Percentiles rank a stretch among this genome's conserved stretches.
phyloP scores from a whole-genome alignment of 1,284 basidiomycete species.

The Testicularia cyperi region DNA sequence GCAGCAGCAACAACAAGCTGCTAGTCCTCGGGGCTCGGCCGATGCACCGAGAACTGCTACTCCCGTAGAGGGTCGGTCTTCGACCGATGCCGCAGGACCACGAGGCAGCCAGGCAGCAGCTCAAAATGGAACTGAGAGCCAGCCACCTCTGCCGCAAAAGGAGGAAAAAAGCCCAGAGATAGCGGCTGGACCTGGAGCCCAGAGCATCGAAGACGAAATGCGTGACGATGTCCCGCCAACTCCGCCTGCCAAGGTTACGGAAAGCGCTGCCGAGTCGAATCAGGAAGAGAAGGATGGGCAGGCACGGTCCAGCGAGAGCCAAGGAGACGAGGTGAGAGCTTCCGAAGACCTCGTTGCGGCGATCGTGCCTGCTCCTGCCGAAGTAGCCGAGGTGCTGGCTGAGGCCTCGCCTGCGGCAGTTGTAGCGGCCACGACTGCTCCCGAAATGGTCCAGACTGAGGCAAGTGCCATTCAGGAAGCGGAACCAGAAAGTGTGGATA shows the following conservation, averaged over 20 bases:
- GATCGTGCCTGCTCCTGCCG: conserved; percentile 16
- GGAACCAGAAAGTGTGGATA: no score
- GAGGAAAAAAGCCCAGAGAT: background rate
- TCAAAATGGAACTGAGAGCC: conserved; percentile 5
- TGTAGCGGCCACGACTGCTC: background rate
- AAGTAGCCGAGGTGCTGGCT: conserved; percentile 6
- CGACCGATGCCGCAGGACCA: conserved; percentile 19
- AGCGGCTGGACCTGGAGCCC: conserved; percentile 2
- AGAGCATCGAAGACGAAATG: conserved; percentile 22
- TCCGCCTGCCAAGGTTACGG: conserved; percentile 13
- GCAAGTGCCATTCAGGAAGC: no score
- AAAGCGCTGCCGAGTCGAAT: background rate
- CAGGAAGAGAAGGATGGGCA: background rate
- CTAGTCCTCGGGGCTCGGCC: conserved; percentile 18
- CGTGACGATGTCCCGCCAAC: conserved; percentile 17
- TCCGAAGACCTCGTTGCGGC: conserved; percentile 27
- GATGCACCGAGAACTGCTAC: conserved; percentile 10
- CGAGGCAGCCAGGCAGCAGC: no score
- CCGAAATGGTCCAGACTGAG: no score
- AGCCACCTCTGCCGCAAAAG: background rate
- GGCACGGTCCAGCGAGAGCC: conserved; percentile 3
- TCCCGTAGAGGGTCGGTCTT: conserved; percentile 4
- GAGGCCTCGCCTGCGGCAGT: background rate
- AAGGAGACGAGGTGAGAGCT: conserved; percentile 8
- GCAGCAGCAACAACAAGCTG: conserved; percentile 6